Conservation (phyloP, 345 rosid species). For the Gossypium anomalum region DNA sequence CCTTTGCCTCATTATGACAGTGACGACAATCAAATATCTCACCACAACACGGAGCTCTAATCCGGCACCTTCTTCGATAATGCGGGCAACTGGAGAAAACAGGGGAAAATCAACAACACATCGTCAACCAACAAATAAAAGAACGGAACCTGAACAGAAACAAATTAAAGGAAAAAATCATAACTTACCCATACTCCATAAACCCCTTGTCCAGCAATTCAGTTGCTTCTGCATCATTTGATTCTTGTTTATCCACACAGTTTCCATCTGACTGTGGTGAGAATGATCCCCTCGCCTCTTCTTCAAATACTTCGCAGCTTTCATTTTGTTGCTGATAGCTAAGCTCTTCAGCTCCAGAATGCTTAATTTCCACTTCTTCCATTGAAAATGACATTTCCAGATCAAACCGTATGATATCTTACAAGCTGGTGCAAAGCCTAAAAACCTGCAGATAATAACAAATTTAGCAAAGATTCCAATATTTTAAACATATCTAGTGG, state of each 20-base stretch:
- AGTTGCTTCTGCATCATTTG: conserved; percentile 19
- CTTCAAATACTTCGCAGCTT: conserved; percentile 12
- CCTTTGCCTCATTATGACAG: conserved; percentile 83
- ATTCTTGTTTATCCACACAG: conserved; percentile 12
- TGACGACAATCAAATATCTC: conserved; percentile 83
- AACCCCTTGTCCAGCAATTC: conserved; percentile 42
- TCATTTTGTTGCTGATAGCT: conserved; percentile 18
- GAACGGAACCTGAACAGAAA: neutral
- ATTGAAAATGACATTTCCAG: conserved; percentile 26
- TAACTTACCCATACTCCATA: conserved; percentile 64
- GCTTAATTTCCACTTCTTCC: conserved; percentile 32
- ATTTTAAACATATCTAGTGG: conserved; percentile 29
- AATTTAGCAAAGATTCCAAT: conserved; percentile 39
- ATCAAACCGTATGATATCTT: conserved; percentile 18
- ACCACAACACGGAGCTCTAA: conserved; percentile 85
- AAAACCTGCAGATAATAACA: conserved; percentile 54
- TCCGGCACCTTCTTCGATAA: conserved; percentile 64
- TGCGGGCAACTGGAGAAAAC: conserved; percentile 57
- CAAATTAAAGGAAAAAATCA: neutral
- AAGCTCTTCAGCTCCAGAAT: conserved; percentile 20
- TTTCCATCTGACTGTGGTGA: conserved; percentile 25
- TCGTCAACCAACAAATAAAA: neutral
- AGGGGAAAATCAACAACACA: neutral
- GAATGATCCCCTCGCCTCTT: conserved; percentile 13
- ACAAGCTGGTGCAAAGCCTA: conserved; percentile 34